Evolutionary conservation across 1,284 basidiomycete species (phyloP), one percentile per base, ranked within the genome.

Genomic region (Leucoagaricus sp.): DNA sequence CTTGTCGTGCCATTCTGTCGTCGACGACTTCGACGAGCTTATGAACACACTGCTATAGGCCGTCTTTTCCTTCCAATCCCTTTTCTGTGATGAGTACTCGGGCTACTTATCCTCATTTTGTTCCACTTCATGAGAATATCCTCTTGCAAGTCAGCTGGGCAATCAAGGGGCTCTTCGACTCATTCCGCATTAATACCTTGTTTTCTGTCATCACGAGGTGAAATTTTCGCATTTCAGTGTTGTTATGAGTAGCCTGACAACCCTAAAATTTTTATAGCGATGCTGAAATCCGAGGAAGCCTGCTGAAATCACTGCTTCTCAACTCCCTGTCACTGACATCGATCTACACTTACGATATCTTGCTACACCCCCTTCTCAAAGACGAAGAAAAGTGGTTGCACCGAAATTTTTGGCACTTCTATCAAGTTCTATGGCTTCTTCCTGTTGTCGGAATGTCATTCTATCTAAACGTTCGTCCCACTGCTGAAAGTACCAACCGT

Each of bases 381-480:
- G 78, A 79, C 60, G 79, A 83, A 60, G 80, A 80, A 62, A 82
- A 77, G 61, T 89, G 86, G 86, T 68, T 89, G 29, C 85, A 85
- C 65, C 75, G 83, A 19, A 89, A 90, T 63, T 75, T 90, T 12
- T 84, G 86, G 6, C 85, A 83, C 82, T 83, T 89, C 59, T 93
- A 91, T 68, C 85, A 84, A 63, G 72, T 82, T 2, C 70, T 93
- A 38, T 93, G 91, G 90, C 71, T 93, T 4, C 70, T 89, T 25
- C 90, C 91, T 1, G 80, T 92, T 49, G 77, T 91, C 4, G 85
- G 85, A 5, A 69, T 74, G 19, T 89, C 89, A 4, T 79, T 91
- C 56, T 91, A 91, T 69, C 74, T 92, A 49, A 92, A 92, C 64
- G 89, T 91, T 63, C 69, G 87, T 75, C 41, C 21, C 19, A 44